These are phyloP conservation scores for Adansonia digitata DNA, from an alignment of 345 rosid genomes.

Conservation along the genomic window DNA sequence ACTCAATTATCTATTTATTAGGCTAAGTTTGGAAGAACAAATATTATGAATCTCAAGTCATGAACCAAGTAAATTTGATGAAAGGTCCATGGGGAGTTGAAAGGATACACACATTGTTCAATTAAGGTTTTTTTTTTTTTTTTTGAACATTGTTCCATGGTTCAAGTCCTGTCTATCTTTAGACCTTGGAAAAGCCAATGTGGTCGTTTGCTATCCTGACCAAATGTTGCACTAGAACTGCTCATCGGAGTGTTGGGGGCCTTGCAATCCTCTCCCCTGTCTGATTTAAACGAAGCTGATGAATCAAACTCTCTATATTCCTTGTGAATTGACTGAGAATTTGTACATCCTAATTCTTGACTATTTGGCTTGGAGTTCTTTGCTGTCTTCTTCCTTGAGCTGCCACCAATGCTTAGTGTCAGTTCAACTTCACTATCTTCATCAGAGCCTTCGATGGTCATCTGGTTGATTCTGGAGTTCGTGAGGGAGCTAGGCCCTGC, in stretches of 20 bases:
- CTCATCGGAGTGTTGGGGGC: slow-evolving; percentile 48
- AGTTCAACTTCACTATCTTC: slow-evolving; percentile 59
- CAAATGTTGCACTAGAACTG: slow-evolving; percentile 53
- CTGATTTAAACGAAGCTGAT: slow-evolving; percentile 26
- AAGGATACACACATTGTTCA: slow-evolving; percentile 13
- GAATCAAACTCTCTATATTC: slow-evolving; percentile 23
- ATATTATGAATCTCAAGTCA: slow-evolving; percentile 20
- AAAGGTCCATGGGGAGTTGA: slow-evolving; percentile 13
- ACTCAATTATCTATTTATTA: slow-evolving; percentile 12
- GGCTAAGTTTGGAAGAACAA: slow-evolving; percentile 9
- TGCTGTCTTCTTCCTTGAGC: slow-evolving; percentile 20
- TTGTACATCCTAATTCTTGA: slow-evolving; percentile 4
- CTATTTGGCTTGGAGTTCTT: slow-evolving; percentile 4
- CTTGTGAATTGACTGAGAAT: neutral
- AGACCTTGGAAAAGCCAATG: slow-evolving; percentile 73
- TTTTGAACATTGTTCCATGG: neutral
- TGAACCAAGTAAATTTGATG: slow-evolving; percentile 17
- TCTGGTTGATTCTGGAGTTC: slow-evolving; percentile 8
- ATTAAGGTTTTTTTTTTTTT: no score
- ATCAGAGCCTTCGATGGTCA: slow-evolving; percentile 19
- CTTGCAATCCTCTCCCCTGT: slow-evolving; percentile 37
- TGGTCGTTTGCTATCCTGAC: slow-evolving; percentile 54
- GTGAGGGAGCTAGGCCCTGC: slow-evolving; percentile 26
- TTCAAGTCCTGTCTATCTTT: slow-evolving; percentile 44
- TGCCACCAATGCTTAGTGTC: slow-evolving; percentile 63